A percentile compares a stretch with the other conserved stretches of the same genome.
Conservation (phyloP, 257 asterid species). For the Gentiana straminea region DNA sequence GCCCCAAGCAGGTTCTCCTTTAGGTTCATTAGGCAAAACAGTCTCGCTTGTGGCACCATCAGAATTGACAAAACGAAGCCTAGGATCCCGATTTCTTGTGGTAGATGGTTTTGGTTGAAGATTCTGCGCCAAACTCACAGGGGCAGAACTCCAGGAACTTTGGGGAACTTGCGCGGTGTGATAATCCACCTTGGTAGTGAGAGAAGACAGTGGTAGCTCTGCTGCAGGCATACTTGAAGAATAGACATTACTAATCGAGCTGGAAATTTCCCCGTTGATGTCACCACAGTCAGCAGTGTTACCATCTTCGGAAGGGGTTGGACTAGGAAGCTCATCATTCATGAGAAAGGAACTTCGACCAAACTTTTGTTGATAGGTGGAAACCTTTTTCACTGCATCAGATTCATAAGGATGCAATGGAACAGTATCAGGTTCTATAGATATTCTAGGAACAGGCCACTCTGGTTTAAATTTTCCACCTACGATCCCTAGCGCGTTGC, state of each 20-base stretch:
- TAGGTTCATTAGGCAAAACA: slow-evolving; percentile 27
- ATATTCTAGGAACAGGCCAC: slow-evolving; percentile 55
- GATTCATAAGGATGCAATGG: slow-evolving; percentile 75
- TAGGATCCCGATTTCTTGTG: slow-evolving; percentile 80
- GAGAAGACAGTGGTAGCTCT: slow-evolving; percentile 29
- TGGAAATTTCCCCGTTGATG: slow-evolving; percentile 56
- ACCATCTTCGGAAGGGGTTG: slow-evolving; percentile 91
- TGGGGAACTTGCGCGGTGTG: slow-evolving; percentile 27
- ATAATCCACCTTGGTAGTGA: slow-evolving; percentile 25
- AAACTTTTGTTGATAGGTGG: slow-evolving; percentile 93
- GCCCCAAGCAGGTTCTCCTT: slow-evolving; percentile 30
- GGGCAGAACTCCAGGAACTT: slow-evolving; percentile 22
- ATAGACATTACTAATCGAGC: slow-evolving; percentile 32
- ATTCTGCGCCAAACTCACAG: slow-evolving; percentile 25
- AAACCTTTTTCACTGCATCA: slow-evolving; percentile 86
- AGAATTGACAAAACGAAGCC: slow-evolving; percentile 65
- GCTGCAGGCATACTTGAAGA: slow-evolving; percentile 18
- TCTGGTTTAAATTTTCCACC: slow-evolving; percentile 56
- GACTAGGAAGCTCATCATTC: slow-evolving; percentile 79
- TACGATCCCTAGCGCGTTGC: slow-evolving; percentile 29
- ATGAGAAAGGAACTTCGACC: slow-evolving; percentile 44
- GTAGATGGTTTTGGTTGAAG: slow-evolving; percentile 37
- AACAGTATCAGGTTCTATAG: slow-evolving; percentile 28
- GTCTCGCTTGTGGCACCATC: slow-evolving; percentile 25
- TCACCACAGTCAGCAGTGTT: slow-evolving; percentile 50